Percentiles rank a stretch among this genome's conserved stretches.
Conservation (phyloP, 1,139 yeast genomes). For the Yamadazyma oceani region DNA sequence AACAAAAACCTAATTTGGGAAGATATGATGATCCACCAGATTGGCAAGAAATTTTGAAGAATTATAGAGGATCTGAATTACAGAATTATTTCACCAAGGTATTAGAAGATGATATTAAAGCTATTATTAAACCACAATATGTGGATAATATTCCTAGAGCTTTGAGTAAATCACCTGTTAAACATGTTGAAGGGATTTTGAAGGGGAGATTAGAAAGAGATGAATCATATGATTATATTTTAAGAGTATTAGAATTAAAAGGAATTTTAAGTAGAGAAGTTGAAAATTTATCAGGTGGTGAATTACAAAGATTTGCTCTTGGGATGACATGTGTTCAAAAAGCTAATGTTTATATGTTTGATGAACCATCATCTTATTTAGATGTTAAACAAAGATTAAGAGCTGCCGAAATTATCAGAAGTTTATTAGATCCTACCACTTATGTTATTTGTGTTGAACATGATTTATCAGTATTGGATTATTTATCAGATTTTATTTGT, state of each 20-base stretch:
- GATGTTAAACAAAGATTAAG: constrained; percentile 98
- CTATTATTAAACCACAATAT: constrained; percentile 96
- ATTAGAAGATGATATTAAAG: constrained; percentile 88
- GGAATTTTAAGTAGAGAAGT: constrained; percentile 83
- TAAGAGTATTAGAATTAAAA: constrained; percentile 69
- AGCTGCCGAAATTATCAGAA: constrained; percentile 92
- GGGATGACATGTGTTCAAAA: constrained; percentile 95
- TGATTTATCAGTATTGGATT: constrained; percentile 95
- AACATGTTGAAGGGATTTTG: constrained; percentile 82
- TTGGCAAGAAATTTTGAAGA: constrained; percentile 89
- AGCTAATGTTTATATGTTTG: constrained; percentile 98
- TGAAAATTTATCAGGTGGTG: constrained; percentile 93
- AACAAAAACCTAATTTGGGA: constrained; percentile 95
- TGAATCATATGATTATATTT: constrained; percentile 58
- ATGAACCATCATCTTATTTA: constrained; percentile 96
- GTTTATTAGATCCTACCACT: constrained; percentile 68
- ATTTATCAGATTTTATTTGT: constrained; percentile 93
- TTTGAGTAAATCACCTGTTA: constrained; percentile 79
- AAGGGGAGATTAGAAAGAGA: constrained; percentile 70
- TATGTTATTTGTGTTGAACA: constrained; percentile 97
- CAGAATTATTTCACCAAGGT: constrained; percentile 94
- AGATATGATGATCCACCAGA: constrained; percentile 93
- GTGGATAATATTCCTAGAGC: constrained; percentile 97
- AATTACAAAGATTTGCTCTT: constrained; percentile 95
- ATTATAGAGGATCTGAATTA: constrained; percentile 95